A percentile compares a stretch with the other conserved stretches of the same genome.
These are phyloP conservation scores for Exophiala calicioides DNA, from an alignment of 2,329 filamentous ascomycete genomes.

Conservation along the genomic window DNA sequence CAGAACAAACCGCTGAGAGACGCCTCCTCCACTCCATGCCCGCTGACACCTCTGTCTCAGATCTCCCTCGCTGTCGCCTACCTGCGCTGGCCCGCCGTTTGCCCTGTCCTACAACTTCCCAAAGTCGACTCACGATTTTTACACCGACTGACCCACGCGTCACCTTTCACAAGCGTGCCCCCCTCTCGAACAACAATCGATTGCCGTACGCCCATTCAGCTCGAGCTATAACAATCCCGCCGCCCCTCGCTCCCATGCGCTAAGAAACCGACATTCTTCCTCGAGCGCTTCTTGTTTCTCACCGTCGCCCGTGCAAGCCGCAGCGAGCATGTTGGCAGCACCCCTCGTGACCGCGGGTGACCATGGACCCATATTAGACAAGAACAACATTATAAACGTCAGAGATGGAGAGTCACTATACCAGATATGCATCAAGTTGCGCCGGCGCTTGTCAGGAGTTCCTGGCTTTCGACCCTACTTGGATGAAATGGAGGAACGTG, in stretches of 20 bases:
- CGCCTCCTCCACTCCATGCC: neutral
- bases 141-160: slow-evolving; percentile 9
- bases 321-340: slow-evolving; percentile 35
- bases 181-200: neutral
- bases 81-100: slow-evolving; percentile 24
- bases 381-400: slow-evolving; percentile 95
- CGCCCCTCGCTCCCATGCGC: slow-evolving; percentile 10
- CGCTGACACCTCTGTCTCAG: slow-evolving; percentile 19
- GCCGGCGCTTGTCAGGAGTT: slow-evolving; percentile 77
- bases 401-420: slow-evolving; percentile 94
- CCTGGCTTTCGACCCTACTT: slow-evolving; percentile 78
- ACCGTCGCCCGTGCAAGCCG: neutral
- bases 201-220: neutral
- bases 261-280: slow-evolving; percentile 2
- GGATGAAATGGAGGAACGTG: slow-evolving; percentile 68
- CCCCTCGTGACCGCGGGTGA: slow-evolving; percentile 38
- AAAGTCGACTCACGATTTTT: slow-evolving; percentile 10
- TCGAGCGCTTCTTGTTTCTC: neutral
- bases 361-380: slow-evolving; percentile 68
- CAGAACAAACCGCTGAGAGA: neutral
- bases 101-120: slow-evolving; percentile 4
- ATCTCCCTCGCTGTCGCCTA: slow-evolving; percentile 16
- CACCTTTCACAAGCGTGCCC: slow-evolving; percentile 1
- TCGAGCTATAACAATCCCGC: neutral
- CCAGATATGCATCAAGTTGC: slow-evolving; percentile 87